Conservation (phyloP, 1,139 yeast species). For the Zygoascus meyerae region DNA sequence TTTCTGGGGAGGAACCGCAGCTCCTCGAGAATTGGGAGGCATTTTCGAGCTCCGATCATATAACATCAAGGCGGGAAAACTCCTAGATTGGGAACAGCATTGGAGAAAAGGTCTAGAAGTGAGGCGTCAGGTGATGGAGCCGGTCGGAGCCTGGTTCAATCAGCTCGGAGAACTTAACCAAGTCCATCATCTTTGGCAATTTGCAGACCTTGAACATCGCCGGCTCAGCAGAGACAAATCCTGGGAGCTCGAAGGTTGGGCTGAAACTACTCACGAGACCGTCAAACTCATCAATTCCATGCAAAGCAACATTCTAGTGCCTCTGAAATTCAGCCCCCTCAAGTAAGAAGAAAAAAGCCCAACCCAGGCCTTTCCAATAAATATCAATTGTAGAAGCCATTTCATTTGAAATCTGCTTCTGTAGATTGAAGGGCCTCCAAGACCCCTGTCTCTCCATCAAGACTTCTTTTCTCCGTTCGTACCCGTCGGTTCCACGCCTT, state of each 20-base stretch:
- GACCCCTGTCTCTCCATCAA: slow-evolving; percentile 7
- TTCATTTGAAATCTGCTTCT: too few species aligned
- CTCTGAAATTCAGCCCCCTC: slow-evolving; percentile 38
- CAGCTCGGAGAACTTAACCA: slow-evolving; percentile 38
- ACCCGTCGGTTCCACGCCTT: slow-evolving; percentile 9
- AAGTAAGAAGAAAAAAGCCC: slow-evolving; percentile 21
- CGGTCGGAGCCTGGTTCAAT: slow-evolving; percentile 43
- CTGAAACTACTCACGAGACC: slow-evolving; percentile 41
- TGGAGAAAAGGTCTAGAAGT: slow-evolving; percentile 40
- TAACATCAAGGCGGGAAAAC: slow-evolving; percentile 36
- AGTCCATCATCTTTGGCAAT: slow-evolving; percentile 42
- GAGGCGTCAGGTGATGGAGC: slow-evolving; percentile 43
- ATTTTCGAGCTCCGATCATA: slow-evolving; percentile 39
- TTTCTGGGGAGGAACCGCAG: slow-evolving; percentile 43
- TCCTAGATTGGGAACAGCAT: slow-evolving; percentile 40
- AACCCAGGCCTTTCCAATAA: not conserved
- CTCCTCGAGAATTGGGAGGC: slow-evolving; percentile 40
- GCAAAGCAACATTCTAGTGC: slow-evolving; percentile 38
- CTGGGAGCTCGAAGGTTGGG: slow-evolving; percentile 43
- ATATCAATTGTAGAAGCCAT: not conserved
- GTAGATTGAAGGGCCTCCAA: not conserved
- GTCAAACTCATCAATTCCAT: slow-evolving; percentile 37
- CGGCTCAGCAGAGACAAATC: slow-evolving; percentile 38
- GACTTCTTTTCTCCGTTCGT: not conserved
- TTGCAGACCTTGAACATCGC: slow-evolving; percentile 41